Conservation (phyloP, 257 asterid genomes). For the Coffea canephora region DNA sequence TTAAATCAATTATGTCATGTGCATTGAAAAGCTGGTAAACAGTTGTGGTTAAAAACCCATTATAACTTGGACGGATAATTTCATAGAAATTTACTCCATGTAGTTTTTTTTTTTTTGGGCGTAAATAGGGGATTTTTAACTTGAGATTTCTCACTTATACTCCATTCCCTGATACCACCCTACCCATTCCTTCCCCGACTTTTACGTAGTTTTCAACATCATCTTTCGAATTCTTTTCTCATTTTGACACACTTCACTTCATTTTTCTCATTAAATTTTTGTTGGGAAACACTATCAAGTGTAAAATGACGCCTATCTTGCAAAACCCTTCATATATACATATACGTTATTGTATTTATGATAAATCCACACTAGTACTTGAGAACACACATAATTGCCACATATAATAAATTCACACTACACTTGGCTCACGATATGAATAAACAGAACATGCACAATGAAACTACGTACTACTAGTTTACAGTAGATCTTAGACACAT, state of each 20-base stretch:
- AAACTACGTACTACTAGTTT: background rate
- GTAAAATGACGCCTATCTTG: background rate
- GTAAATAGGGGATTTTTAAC: no score
- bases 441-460: background rate
- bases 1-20: background rate
- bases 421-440: background rate
- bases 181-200: no score
- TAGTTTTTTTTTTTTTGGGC: background rate
- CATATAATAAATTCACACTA: background rate
- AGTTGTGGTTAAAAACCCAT: background rate
- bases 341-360: no score
- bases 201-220: background rate
- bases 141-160: no score
- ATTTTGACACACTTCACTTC: background rate
- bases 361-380: background rate
- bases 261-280: background rate
- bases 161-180: no score
- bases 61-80: background rate
- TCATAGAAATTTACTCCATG: background rate
- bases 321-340: background rate
- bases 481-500: background rate
- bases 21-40: background rate
- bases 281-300: background rate
- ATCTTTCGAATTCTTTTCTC: background rate
- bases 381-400: background rate